phyloP scores from a whole-genome alignment of 805 yeast species.

The Suhomyces kilbournensis region DNA sequence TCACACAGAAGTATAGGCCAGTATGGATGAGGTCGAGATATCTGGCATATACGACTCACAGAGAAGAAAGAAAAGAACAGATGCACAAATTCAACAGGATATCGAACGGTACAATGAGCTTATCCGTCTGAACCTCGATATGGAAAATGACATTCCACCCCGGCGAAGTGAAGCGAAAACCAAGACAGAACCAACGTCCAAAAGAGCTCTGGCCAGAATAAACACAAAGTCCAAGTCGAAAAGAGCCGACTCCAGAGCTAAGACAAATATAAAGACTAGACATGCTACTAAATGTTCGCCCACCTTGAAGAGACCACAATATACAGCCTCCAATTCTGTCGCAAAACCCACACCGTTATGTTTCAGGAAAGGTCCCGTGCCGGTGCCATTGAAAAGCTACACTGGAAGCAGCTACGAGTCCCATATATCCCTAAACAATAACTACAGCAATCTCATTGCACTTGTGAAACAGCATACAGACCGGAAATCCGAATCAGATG shows the following conservation, averaged over 20 bases:
- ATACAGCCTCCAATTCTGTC: neutral
- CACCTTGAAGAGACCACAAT: neutral
- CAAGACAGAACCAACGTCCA: neutral
- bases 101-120: constrained; percentile 17
- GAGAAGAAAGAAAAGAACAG: constrained; percentile 1
- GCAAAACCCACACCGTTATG: neutral
- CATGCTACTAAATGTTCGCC: neutral
- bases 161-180: constrained; percentile 6
- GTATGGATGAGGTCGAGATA: neutral
- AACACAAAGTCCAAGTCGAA: neutral
- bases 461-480: constrained; percentile 14
- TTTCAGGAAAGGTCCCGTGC: neutral
- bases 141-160: constrained; percentile 29
- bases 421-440: constrained; percentile 10
- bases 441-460: constrained; percentile 19
- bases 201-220: neutral
- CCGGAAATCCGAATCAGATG: constrained; percentile 5
- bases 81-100: constrained; percentile 16
- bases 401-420: constrained; percentile 14
- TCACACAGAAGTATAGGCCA: neutral
- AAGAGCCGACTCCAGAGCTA: neutral
- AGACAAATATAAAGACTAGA: neutral
- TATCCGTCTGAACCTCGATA: constrained; percentile 11
- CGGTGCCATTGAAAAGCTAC: neutral
- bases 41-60: neutral